phyloP scores from a whole-genome alignment of 306 rosid genomes.

The Vigna angularis region DNA sequence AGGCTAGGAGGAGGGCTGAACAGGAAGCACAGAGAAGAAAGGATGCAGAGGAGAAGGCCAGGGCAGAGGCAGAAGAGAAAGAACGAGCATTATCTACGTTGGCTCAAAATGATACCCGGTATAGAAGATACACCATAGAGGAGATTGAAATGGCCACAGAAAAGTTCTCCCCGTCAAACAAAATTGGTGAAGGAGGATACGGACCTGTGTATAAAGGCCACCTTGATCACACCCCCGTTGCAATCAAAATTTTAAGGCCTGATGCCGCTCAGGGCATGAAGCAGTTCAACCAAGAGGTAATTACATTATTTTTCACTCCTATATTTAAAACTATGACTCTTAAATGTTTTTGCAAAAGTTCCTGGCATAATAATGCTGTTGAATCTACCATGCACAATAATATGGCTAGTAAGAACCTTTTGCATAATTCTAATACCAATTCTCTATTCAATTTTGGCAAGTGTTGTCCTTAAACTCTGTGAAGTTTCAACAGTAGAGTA shows the following conservation, averaged over 20 bases:
- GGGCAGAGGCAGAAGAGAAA: conserved; percentile 79
- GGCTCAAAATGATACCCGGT: conserved; percentile 64
- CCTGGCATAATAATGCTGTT: not conserved
- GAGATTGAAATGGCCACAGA: conserved; percentile 85
- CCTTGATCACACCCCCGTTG: conserved; percentile 92
- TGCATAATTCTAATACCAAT: not conserved
- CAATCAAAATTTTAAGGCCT: conserved; percentile 88
- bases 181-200: conserved; percentile 97
- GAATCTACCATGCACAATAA: not conserved
- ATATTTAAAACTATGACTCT: not conserved
- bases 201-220: conserved; percentile 91
- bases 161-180: conserved; percentile 55
- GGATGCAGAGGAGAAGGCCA: conserved; percentile 78
- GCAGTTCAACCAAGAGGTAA: conserved; percentile 96
- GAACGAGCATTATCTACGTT: conserved; percentile 61
- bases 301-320: not conserved
- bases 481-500: not conserved
- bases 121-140: conserved; percentile 76
- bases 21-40: conserved; percentile 76
- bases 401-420: not conserved
- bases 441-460: not conserved
- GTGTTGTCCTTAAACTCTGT: not conserved
- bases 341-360: not conserved
- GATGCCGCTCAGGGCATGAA: conserved; percentile 90
- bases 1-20: conserved; percentile 79